Conservation (phyloP, 208 protist species). For the Leptomonas seymouri region DNA sequence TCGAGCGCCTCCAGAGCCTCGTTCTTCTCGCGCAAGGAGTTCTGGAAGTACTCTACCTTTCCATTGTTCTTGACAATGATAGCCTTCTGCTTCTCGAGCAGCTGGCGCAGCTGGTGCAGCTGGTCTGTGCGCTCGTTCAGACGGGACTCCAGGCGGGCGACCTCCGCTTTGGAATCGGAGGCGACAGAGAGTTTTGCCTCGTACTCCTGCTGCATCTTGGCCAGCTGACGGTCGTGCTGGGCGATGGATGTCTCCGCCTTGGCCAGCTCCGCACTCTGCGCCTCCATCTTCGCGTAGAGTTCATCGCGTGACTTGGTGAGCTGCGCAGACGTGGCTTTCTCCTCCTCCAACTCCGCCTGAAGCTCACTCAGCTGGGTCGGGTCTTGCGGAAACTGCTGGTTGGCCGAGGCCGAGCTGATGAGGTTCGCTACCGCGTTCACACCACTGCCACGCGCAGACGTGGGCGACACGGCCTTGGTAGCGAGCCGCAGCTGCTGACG, state of each 20-base stretch:
- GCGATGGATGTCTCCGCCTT: conserved; percentile 41
- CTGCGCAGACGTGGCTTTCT: conserved; percentile 31
- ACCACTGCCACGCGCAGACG: conserved; percentile 12
- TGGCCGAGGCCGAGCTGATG: background rate
- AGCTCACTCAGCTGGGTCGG: conserved; percentile 25
- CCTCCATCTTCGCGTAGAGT: conserved; percentile 63
- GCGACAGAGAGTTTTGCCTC: conserved; percentile 51
- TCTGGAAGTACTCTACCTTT: conserved; percentile 74
- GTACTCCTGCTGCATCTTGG: conserved; percentile 57
- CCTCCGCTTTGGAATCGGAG: conserved; percentile 33
- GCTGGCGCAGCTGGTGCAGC: conserved; percentile 70
- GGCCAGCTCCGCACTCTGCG: conserved; percentile 48
- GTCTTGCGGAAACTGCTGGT: background rate
- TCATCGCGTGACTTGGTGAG: conserved; percentile 42
- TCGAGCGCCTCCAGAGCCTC: conserved; percentile 41
- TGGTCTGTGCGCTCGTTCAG: conserved; percentile 75
- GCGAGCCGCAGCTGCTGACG: conserved; percentile 27
- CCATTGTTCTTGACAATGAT: conserved; percentile 88
- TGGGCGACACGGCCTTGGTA: background rate
- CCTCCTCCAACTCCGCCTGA: conserved; percentile 60
- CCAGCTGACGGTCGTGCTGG: conserved; percentile 50
- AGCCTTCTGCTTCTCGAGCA: conserved; percentile 84
- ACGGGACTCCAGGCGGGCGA: conserved; percentile 44
- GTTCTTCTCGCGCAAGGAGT: conserved; percentile 56
- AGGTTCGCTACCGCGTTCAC: background rate